Base-by-base conservation (phyloP, 768 basidiomycete species). In the Lactarius trivialis region DNA sequence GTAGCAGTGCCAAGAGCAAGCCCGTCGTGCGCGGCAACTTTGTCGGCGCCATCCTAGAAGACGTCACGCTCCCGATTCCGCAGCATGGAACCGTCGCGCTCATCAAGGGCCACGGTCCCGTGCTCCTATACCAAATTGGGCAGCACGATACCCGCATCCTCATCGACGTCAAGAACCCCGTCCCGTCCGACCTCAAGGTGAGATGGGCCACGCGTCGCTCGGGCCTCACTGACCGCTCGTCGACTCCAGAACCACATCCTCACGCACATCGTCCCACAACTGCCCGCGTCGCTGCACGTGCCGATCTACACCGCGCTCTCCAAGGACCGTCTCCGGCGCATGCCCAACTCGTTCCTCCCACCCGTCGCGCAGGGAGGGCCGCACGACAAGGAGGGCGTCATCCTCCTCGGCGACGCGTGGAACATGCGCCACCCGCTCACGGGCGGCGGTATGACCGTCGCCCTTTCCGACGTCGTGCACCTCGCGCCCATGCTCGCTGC, bases 361-460 rank as follows among this genome's bases (percentile, higher is more conserved):
- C 76, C 94, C 0, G 78, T 86, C 3, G 77, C 85, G 62, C 95
- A 96, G 70, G 76, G 78, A 11, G 74, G 61, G 2, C 64, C 64
- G 65, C 73, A 68, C 60, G 75, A 71, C 7, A 88, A 83, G 65
- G 80, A 85, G 54, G 91, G 92, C 28, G 85, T 84, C 11, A 76
- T 99, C 61, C 84, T 98, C 64, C 78, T 97, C 36, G 97, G 97
- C 1, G 97, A 98, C 71, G 86, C 96, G 2, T 96, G 93, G 89
- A 99, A 98, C 72, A 98, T 98, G 95, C 90, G 97, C 0, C 97
- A 99, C 73, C 97, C 97, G 2, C 80, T 99, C 24, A 99, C 97
- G 0, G 97, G 97, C 6, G 93, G 94, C 12, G 97, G 97, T 6
- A 99, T 99, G 97, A 95, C 94, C 0, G 96, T 98, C 41, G 94